Conservation (phyloP, 176 grass and related monocot genomes). For the Tuctoria greenei region DNA sequence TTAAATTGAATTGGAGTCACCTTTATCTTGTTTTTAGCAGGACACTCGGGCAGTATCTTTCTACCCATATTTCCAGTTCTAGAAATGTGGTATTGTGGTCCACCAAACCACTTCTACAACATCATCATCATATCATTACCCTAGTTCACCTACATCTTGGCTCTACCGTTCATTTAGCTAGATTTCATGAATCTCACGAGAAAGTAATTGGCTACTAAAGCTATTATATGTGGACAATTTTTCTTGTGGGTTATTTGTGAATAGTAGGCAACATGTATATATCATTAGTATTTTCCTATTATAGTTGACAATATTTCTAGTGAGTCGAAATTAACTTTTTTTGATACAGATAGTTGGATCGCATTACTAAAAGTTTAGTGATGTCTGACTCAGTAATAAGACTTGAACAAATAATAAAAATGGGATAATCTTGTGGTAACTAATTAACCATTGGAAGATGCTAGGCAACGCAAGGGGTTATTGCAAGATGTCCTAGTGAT, state of each 20-base stretch:
- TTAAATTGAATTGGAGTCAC: too few relatives aligned
- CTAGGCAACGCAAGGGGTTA: background rate
- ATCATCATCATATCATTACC: too few relatives aligned
- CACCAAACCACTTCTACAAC: too few relatives aligned
- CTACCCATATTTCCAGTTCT: constrained; percentile 24
- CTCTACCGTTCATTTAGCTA: background rate
- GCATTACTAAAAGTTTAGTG: background rate
- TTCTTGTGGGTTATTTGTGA: background rate
- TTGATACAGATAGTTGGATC: background rate
- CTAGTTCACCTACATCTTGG: background rate
- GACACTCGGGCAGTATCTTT: constrained; percentile 1
- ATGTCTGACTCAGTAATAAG: background rate
- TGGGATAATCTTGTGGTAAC: background rate
- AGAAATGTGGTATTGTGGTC: constrained; percentile 17
- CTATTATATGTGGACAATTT: too few relatives aligned
- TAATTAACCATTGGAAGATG: background rate
- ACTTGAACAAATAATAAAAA: background rate
- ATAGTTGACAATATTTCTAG: background rate
- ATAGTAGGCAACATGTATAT: background rate
- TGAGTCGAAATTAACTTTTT: background rate
- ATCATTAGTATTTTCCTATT: background rate
- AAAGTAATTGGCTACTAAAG: background rate
- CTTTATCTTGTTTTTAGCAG: too few relatives aligned
- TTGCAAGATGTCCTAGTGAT: background rate
- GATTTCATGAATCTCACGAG: background rate